Evolutionary conservation across 1,139 yeast genomes (phyloP).

Genomic region (Sugiyamaella grinbergsii): DNA sequence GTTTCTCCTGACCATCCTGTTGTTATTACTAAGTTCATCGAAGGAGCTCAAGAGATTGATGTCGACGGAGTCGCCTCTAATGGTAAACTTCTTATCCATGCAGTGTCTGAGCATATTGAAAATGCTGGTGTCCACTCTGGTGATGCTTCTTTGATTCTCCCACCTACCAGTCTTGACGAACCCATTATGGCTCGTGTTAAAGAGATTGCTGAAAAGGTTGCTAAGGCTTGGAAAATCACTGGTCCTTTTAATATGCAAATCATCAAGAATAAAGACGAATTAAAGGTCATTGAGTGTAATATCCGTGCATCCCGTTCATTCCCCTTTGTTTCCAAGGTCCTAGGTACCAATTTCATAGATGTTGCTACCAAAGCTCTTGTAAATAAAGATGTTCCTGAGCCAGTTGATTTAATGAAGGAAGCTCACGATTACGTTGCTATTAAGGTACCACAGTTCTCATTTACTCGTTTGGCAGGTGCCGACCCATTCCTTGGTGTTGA

Average conservation of each 20-base stretch:
- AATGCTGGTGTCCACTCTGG: constrained; percentile 99
- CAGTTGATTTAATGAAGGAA: constrained; percentile 83
- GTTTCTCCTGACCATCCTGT: constrained; percentile 97
- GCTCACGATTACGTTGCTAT: constrained; percentile 91
- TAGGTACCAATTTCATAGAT: constrained; percentile 91
- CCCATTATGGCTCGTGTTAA: constrained; percentile 88
- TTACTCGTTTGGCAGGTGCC: constrained; percentile 97
- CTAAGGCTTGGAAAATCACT: constrained; percentile 89
- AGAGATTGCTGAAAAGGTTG: constrained; percentile 93
- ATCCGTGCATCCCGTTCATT: constrained; percentile 97
- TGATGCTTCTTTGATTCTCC: constrained; percentile 92
- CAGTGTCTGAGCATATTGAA: constrained; percentile 96
- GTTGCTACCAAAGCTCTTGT: constrained; percentile 88
- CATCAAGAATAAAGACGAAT: constrained; percentile 79
- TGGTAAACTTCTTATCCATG: constrained; percentile 89
- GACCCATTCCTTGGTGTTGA: constrained; percentile 98
- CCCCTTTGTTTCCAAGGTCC: constrained; percentile 97
- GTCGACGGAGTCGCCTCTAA: constrained; percentile 93
- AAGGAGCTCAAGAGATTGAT: constrained; percentile 95
- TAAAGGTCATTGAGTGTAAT: constrained; percentile 97
- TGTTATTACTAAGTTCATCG: constrained; percentile 92
- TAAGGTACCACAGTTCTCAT: constrained; percentile 97
- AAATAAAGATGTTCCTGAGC: constrained; percentile 71
- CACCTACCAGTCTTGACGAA: constrained; percentile 84
- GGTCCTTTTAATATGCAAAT: constrained; percentile 99